These are phyloP conservation scores for Chloromonas sp. DNA, from an alignment of 163 green algal genomes.

Conservation along the genomic window DNA sequence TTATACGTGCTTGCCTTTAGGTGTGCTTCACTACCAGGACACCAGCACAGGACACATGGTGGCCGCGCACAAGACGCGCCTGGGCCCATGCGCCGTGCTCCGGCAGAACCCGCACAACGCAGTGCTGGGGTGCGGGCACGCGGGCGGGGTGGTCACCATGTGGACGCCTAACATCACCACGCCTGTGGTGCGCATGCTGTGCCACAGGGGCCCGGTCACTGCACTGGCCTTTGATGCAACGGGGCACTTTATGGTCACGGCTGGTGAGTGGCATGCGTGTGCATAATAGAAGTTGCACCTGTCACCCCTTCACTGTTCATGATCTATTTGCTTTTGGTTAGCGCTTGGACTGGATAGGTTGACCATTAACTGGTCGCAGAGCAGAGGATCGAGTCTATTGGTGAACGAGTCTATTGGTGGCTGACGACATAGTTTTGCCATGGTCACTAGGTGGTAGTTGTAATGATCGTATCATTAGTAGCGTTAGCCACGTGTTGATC, in stretches of 20 bases:
- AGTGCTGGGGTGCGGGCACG: conserved; percentile 79
- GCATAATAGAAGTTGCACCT: too few species aligned
- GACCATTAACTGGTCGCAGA: too few species aligned
- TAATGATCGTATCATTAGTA: too few species aligned
- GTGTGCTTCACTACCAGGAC: conserved; percentile 80
- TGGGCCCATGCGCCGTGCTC: conserved; percentile 77
- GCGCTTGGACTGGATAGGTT: too few species aligned
- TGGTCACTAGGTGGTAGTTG: too few species aligned
- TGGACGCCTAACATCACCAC: conserved; percentile 92
- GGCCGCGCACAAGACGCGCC: conserved; percentile 65
- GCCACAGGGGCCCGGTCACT: conserved; percentile 76
- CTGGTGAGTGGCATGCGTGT: conserved; percentile 35
- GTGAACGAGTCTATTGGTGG: too few species aligned
- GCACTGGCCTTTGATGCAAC: conserved; percentile 70
- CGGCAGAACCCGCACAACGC: conserved; percentile 86
- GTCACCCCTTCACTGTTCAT: too few species aligned
- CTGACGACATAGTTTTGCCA: too few species aligned
- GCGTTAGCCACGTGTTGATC: too few species aligned
- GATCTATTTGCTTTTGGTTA: too few species aligned
- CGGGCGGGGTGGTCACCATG: conserved; percentile 84
- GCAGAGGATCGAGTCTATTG: too few species aligned
- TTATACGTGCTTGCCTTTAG: conserved; percentile 11
- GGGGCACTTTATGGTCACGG: conserved; percentile 82
- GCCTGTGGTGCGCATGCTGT: conserved; percentile 86
- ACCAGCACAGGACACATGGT: conserved; percentile 83